These are phyloP conservation scores for Pugionium dolabratum DNA, from an alignment of 345 rosid species.

Conservation along the genomic window DNA sequence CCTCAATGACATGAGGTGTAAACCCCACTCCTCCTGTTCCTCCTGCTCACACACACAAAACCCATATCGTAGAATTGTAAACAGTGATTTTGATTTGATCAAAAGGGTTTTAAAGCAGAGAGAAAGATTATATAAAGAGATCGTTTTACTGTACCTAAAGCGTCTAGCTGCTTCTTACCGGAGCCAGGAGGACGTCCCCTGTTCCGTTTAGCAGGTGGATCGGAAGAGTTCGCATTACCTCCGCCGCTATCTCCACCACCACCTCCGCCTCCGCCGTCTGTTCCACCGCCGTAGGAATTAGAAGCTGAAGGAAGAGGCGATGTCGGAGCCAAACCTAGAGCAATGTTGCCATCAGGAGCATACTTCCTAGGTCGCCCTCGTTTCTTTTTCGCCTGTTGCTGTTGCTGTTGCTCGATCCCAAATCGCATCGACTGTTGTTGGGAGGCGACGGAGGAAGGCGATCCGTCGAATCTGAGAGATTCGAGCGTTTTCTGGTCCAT, in stretches of 20 bases:
- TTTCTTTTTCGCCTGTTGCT: constrained; percentile 61
- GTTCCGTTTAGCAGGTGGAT: constrained; percentile 59
- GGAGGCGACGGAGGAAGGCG: constrained; percentile 46
- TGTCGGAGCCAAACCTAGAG: constrained; percentile 70
- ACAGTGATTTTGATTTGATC: constrained; percentile 16
- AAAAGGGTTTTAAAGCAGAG: not conserved
- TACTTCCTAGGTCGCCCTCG: constrained; percentile 93
- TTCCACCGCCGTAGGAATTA: constrained; percentile 34
- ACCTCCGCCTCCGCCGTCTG: constrained; percentile 38
- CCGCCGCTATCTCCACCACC: constrained; percentile 32
- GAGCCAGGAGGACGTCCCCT: constrained; percentile 96
- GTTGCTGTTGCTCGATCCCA: constrained; percentile 36
- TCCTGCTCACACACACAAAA: constrained; percentile 47
- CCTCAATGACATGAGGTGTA: constrained; percentile 92
- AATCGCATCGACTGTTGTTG: constrained; percentile 38
- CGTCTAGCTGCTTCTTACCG: constrained; percentile 88
- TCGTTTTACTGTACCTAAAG: constrained; percentile 57
- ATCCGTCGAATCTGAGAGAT: constrained; percentile 61
- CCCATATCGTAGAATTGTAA: constrained; percentile 1
- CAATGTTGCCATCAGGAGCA: constrained; percentile 83
- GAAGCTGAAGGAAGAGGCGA: constrained; percentile 60
- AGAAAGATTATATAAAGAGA: not conserved
- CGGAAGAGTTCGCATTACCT: constrained; percentile 48
- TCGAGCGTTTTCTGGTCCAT: constrained; percentile 46
- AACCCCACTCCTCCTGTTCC: constrained; percentile 63